Percentiles rank a stretch among this genome's conserved stretches.
phyloP scores from a whole-genome alignment of 1,139 yeast species.

The Magnusiomyces suaveolens region DNA sequence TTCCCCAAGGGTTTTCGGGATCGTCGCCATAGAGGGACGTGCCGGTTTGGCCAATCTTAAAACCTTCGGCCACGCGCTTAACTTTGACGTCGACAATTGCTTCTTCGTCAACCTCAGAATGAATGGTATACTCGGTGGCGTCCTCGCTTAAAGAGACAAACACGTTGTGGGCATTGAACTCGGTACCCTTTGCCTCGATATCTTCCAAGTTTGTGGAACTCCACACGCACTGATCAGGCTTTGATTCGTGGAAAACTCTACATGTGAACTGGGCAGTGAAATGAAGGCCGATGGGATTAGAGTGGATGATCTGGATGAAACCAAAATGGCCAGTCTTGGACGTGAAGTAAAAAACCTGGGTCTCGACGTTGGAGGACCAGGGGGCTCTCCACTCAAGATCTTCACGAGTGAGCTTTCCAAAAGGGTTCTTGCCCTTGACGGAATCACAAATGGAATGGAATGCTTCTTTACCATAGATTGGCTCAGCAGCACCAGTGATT shows the following conservation, averaged over 20 bases:
- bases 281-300: slow-evolving; percentile 79
- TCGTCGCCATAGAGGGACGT: slow-evolving; percentile 72
- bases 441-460: slow-evolving; percentile 71
- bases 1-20: slow-evolving; percentile 81
- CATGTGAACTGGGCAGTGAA: slow-evolving; percentile 94
- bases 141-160: slow-evolving; percentile 54
- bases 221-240: slow-evolving; percentile 56
- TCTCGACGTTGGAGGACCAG: slow-evolving; percentile 80
- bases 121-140: slow-evolving; percentile 46
- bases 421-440: slow-evolving; percentile 47
- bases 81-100: slow-evolving; percentile 65
- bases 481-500: slow-evolving; percentile 94
- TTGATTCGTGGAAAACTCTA: slow-evolving; percentile 51
- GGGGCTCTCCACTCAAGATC: slow-evolving; percentile 76
- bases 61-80: slow-evolving; percentile 52
- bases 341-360: slow-evolving; percentile 82
- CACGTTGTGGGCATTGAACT: slow-evolving; percentile 64
- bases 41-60: slow-evolving; percentile 86
- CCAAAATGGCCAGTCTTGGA: slow-evolving; percentile 61
- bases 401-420: slow-evolving; percentile 43
- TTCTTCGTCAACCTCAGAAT: slow-evolving; percentile 57
- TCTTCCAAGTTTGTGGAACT: slow-evolving; percentile 83
- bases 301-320: slow-evolving; percentile 89
- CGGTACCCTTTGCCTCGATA: slow-evolving; percentile 65
- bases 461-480: slow-evolving; percentile 88